Evolutionary conservation across 2,329 filamentous ascomycete genomes (phyloP), one percentile per base, ranked within the genome.

Genomic region (Hirsutella minnesotensis): DNA sequence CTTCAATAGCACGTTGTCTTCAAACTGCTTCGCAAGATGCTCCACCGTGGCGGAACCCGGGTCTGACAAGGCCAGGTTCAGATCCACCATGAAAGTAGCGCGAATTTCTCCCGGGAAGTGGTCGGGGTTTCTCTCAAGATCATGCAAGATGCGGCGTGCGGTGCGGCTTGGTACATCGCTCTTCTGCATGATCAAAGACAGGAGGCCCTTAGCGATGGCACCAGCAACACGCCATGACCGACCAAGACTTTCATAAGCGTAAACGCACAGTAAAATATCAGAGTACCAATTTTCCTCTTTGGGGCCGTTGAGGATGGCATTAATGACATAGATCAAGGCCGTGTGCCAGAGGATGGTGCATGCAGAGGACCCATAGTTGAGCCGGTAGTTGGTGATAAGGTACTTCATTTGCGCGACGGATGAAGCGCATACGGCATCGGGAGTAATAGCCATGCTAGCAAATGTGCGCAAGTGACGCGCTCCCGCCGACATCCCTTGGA

Each of bases 301-400:
- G 0, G 48, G 51, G 3, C 54, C 49, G n/a, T 51, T 49, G 3
- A 64, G 46, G 34, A 63, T 51, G 5, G 56, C 59, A 16, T 64
- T 64, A 9, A 54, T 55, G 1, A 64, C 54, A 40, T 64, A 64
- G 8, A 62, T 53, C 5, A 64, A 48, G 1, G 56, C 60, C 3
- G 54, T 63, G 41, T 64, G 60, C 61, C 60, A 65, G 3, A 64
- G 49, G 1, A 64, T 56, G 1, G 59, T 61, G 39, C 57, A 57
- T 3, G 51, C 50, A 4, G 60, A 61, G 10, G 51, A 55, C 3
- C 44, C 43, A 37, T 55, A 31, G 5, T 12, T 49, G 18, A 49
- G 54, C 0, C 60, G 57, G 44, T 59, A 64, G 19, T 56, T 48
- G 18, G 62, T 42, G 1, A 64, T 49, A 1, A 64, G 53, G 9